Percentiles rank a stretch among this genome's conserved stretches.
Conservation (phyloP, 108 stramenopile genomes). For the Skeletonema menzelii region DNA sequence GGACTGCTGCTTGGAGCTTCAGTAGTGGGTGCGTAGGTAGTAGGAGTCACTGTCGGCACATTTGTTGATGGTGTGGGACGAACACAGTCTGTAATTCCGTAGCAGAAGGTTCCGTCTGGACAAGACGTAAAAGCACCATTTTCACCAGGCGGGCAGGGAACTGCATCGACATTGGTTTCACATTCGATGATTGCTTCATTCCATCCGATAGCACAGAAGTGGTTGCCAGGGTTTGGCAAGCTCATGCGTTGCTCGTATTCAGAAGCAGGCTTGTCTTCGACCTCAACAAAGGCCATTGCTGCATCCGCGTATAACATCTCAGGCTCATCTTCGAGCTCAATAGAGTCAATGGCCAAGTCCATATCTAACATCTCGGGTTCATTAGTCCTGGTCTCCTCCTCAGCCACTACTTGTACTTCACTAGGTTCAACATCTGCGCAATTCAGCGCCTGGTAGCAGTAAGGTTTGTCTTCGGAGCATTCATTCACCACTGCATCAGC, state of each 20-base stretch:
- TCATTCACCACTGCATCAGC: constrained; percentile 6
- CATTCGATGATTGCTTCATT: constrained; percentile 19
- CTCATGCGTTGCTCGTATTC: not conserved
- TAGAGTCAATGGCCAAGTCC: not conserved
- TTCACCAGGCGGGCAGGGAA: constrained; percentile 14
- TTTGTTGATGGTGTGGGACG: constrained; percentile 15
- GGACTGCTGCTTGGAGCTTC: constrained; percentile 13
- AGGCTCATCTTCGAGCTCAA: not conserved
- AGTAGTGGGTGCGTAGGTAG: constrained; percentile 16
- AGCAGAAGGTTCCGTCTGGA: constrained; percentile 15
- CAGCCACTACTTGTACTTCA: not conserved
- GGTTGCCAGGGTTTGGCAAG: not conserved
- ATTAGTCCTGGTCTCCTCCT: not conserved
- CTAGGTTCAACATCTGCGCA: not conserved
- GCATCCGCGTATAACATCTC: too few relatives aligned
- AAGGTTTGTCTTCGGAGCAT: constrained; percentile 28
- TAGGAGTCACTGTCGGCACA: constrained; percentile 10
- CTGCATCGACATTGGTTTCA: constrained; percentile 21
- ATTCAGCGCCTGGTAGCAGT: constrained; percentile 4
- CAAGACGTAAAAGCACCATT: constrained; percentile 2
- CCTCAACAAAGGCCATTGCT: not conserved
- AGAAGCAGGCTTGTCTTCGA: not conserved
- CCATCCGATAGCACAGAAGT: constrained; percentile 23
- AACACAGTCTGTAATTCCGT: constrained; percentile 7
- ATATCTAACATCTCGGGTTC: not conserved